Evolutionary conservation across 169 alveolate genomes (phyloP).

Genomic region (Plasmodium cynomolgi): DNA sequence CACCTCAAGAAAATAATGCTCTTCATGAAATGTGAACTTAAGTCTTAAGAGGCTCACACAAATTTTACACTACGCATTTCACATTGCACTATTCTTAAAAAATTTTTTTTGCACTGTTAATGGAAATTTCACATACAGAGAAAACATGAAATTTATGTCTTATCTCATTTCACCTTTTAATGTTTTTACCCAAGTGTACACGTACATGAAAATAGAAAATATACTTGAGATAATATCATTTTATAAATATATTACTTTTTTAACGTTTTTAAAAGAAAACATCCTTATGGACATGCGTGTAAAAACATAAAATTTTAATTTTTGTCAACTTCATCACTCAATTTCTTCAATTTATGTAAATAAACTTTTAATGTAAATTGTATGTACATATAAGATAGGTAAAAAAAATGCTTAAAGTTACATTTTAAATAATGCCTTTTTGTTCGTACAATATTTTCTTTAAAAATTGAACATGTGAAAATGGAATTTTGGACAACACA

Average conservation of each 20-base stretch:
- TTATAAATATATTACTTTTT: slow-evolving; percentile 4
- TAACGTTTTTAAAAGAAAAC: slow-evolving; percentile 1
- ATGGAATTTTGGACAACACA: neutral
- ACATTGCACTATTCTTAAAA: neutral
- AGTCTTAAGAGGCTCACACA: neutral
- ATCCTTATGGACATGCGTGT: neutral
- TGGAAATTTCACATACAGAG: neutral
- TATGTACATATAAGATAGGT: neutral
- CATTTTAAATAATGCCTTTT: slow-evolving; percentile 29
- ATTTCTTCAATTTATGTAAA: slow-evolving; percentile 15
- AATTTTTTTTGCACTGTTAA: neutral
- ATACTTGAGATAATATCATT: neutral
- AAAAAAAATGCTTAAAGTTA: slow-evolving; percentile 46
- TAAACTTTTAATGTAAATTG: neutral
- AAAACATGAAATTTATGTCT: neutral
- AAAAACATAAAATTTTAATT: slow-evolving; percentile 6
- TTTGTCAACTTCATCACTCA: neutral
- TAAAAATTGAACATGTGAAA: slow-evolving; percentile 21
- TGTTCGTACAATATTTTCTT: slow-evolving; percentile 15
- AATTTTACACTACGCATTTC: neutral
- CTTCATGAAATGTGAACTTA: neutral
- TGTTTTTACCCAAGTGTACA: slow-evolving; percentile 4
- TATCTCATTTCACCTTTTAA: neutral
- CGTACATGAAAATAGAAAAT: neutral
- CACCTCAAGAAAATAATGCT: neutral